Percentiles rank a stretch among this genome's conserved stretches.
These are phyloP conservation scores for Clavispora phyllophila DNA, from an alignment of 805 yeast species.

Conservation along the genomic window DNA sequence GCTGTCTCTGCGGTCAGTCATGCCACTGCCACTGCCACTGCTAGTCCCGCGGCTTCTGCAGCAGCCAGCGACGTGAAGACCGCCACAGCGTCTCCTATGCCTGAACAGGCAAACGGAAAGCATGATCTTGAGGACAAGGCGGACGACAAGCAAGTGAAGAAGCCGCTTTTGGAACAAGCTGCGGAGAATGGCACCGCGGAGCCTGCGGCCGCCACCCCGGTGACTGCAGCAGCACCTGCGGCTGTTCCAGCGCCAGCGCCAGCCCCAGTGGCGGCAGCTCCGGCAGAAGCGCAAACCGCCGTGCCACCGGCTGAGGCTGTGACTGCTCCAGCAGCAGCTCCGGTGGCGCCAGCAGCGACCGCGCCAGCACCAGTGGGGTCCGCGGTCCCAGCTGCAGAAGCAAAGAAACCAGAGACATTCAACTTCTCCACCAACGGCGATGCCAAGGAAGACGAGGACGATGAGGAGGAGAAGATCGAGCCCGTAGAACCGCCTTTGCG, in stretches of 20 bases:
- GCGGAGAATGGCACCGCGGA: not conserved
- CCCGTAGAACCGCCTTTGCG: slow-evolving; percentile 42
- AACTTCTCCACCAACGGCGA: slow-evolving; percentile 6
- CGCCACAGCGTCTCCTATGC: slow-evolving; percentile 1
- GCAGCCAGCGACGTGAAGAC: slow-evolving; percentile 1
- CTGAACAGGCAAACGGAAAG: slow-evolving; percentile 16
- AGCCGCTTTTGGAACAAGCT: slow-evolving; percentile 8
- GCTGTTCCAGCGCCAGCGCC: slow-evolving; percentile 3
- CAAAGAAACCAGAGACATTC: slow-evolving; percentile 7
- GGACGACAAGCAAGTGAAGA: slow-evolving; percentile 26
- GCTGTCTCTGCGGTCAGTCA: too few relatives aligned
- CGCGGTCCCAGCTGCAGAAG: slow-evolving; percentile 1
- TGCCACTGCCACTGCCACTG: slow-evolving; percentile 2
- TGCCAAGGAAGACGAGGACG: slow-evolving; percentile 20
- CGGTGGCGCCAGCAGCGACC: slow-evolving; percentile 1
- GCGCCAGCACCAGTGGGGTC: slow-evolving; percentile 1
- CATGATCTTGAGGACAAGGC: slow-evolving; percentile 37
- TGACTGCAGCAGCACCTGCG: not conserved
- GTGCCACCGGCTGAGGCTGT: too few relatives aligned
- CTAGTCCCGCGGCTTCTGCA: slow-evolving; percentile 3
- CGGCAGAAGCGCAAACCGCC: too few relatives aligned
- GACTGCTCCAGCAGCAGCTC: slow-evolving; percentile 4
- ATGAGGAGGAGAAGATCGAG: slow-evolving; percentile 22
- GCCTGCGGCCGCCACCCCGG: too few relatives aligned
- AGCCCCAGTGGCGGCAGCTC: not conserved